A percentile compares a stretch with the other conserved stretches of the same genome.
Evolutionary conservation across 2,329 filamentous ascomycete genomes (phyloP).

Genomic region (Stagonosporopsis tanaceti): DNA sequence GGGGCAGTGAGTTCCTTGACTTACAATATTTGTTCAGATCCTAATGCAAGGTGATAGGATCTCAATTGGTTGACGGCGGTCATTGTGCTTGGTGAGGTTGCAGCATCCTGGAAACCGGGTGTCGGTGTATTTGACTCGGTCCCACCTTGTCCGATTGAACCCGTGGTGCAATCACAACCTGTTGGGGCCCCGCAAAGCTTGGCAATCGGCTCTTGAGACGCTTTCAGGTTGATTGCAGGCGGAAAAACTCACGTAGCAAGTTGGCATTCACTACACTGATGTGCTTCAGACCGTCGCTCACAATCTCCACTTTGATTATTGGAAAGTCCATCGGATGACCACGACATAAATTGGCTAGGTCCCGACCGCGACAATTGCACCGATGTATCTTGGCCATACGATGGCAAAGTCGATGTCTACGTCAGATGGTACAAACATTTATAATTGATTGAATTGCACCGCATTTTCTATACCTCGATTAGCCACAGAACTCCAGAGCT

Average conservation of each 20-base stretch:
- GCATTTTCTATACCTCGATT: not conserved
- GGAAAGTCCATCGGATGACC: not conserved
- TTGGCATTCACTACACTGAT: not conserved
- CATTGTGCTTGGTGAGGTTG: conserved; percentile 45
- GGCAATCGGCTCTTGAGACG: not conserved
- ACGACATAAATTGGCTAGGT: too few species aligned
- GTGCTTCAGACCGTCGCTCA: not conserved
- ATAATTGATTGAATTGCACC: not conserved
- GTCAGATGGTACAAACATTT: not conserved
- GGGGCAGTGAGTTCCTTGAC: not conserved
- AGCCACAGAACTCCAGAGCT: not conserved
- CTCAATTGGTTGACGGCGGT: conserved; percentile 55
- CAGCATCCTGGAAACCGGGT: not conserved
- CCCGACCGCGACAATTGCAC: not conserved
- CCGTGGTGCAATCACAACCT: not conserved
- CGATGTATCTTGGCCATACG: not conserved
- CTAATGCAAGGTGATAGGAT: conserved; percentile 28
- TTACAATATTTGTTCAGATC: not conserved
- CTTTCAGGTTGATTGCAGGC: not conserved
- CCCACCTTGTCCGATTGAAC: not conserved
- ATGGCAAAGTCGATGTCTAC: not conserved
- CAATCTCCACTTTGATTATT: not conserved
- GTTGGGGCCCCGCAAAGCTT: not conserved
- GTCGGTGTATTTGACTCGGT: not conserved
- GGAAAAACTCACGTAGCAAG: not conserved